phyloP scores from a whole-genome alignment of 768 basidiomycete species.

The Kwoniella mangroviensis region DNA sequence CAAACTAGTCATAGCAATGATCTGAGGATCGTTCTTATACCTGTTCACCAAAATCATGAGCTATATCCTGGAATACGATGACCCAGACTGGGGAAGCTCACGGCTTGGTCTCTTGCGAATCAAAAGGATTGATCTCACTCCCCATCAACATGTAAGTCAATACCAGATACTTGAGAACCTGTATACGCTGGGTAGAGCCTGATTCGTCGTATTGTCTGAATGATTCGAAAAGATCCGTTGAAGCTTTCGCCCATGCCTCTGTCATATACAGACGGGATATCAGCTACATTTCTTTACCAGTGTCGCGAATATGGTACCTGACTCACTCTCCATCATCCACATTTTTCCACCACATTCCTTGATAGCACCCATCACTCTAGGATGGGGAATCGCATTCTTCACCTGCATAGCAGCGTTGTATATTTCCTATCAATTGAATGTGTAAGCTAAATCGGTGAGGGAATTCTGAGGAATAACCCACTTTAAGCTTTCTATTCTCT shows the following conservation, averaged over 20 bases:
- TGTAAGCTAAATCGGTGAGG: neutral
- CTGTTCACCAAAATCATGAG: slow-evolving; percentile 57
- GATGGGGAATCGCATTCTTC: slow-evolving; percentile 95
- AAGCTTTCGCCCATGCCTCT: slow-evolving; percentile 97
- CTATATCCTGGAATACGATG: neutral
- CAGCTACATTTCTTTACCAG: neutral
- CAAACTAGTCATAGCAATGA: slow-evolving; percentile 96
- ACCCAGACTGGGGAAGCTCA: slow-evolving; percentile 58
- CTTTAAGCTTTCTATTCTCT: slow-evolving; percentile 95
- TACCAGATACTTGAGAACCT: slow-evolving; percentile 97
- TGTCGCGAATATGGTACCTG: neutral
- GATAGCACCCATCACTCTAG: slow-evolving; percentile 97
- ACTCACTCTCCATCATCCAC: slow-evolving; percentile 99
- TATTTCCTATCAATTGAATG: slow-evolving; percentile 71
- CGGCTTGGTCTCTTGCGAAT: slow-evolving; percentile 99
- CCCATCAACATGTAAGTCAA: slow-evolving; percentile 98
- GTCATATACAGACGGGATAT: slow-evolving; percentile 7
- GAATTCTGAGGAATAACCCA: slow-evolving; percentile 45
- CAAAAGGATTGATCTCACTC: slow-evolving; percentile 98
- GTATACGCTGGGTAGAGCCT: slow-evolving; percentile 92
- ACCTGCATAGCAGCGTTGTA: slow-evolving; percentile 94
- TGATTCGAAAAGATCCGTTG: slow-evolving; percentile 97
- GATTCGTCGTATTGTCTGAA: slow-evolving; percentile 99
- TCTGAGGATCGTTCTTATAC: slow-evolving; percentile 94
- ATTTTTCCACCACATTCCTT: slow-evolving; percentile 99